Conservation (phyloP, 2,329 filamentous ascomycete genomes). For the Dactylellina haptotyla region DNA sequence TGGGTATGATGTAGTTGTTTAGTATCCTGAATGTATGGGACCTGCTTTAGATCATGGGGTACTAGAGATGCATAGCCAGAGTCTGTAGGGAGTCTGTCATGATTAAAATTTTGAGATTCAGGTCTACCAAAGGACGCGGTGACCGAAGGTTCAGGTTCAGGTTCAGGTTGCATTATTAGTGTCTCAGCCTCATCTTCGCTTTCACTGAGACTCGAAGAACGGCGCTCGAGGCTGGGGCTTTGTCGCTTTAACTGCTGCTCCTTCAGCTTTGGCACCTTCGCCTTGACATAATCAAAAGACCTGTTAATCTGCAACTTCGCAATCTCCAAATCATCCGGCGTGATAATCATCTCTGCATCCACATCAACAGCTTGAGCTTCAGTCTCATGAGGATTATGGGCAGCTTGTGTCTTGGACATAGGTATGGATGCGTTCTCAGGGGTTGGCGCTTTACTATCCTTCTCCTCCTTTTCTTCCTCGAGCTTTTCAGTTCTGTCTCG, state of each 20-base stretch:
- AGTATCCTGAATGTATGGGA: not conserved
- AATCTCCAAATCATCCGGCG: conserved; percentile 41
- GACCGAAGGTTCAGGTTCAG: too few relatives aligned
- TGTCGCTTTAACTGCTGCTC: conserved; percentile 31
- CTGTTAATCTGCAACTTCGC: conserved; percentile 38
- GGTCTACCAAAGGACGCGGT: too few relatives aligned
- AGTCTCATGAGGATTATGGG: conserved; percentile 21
- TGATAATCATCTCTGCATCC: conserved; percentile 51
- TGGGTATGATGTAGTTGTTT: not conserved
- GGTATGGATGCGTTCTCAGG: too few relatives aligned
- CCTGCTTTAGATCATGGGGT: not conserved
- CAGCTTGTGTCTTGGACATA: too few relatives aligned
- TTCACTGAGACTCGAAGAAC: too few relatives aligned
- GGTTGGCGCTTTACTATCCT: too few relatives aligned
- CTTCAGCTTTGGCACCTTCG: conserved; percentile 44
- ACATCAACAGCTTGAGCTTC: conserved; percentile 27
- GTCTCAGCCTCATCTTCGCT: too few relatives aligned
- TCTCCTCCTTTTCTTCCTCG: too few relatives aligned
- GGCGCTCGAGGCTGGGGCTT: too few relatives aligned
- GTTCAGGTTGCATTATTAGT: too few relatives aligned
- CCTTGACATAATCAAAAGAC: conserved; percentile 51
- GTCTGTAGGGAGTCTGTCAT: not conserved
- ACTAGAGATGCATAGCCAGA: conserved; percentile 4
- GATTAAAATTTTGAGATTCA: too few relatives aligned
- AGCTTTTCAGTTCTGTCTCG: too few relatives aligned